Evolutionary conservation across 140 eudicot genomes (phyloP), one percentile per base, ranked within the genome.

Genomic region (Bidens hawaiensis): DNA sequence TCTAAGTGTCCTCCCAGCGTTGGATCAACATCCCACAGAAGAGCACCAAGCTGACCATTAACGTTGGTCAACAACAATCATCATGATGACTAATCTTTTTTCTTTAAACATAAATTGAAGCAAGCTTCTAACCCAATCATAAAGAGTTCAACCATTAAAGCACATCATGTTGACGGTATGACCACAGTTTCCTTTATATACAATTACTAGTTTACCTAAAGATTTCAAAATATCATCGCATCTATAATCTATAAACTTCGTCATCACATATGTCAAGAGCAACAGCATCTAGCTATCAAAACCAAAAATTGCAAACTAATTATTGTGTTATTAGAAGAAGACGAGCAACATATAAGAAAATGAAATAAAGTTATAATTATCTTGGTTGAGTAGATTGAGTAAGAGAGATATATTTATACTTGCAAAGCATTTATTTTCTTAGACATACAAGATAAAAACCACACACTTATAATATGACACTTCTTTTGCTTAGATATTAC

Each of bases 211-310:
- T 31, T 14, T 6, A 17, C 16, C 40, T 66, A 36, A 14, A 36
- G 13, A 36, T 38, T 52, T 49, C 4, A 66, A 52, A 41, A 4
- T 13, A 51, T 49, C 21, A 52, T 30, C 22, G 48, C 61, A 49
- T 49, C 25, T 21, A n/a, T 26, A 22, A 10, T 31, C 6, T 31
- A 31, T 31, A 50, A 31, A 51, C n/a, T 34, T 22, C 2, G 7
- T 8, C 67, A 41, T 61, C 52, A 23, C 53, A 22, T 11, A 14
- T 13, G 16, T 18, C 34, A 13, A 45, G 5, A 55, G 36, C 38
- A 26, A 42, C 18, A 56, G 42, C 53, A 42, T 68, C 46, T 52
- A 36, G 64, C 54, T 38, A 68, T 56, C 73, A 56, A 14, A 42
- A 5, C 41, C 28, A 24, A 43, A 49, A 43, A 55, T 40, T 34